phyloP scores from a whole-genome alignment of 2,329 filamentous ascomycete genomes.

The Talaromyces sp. region DNA sequence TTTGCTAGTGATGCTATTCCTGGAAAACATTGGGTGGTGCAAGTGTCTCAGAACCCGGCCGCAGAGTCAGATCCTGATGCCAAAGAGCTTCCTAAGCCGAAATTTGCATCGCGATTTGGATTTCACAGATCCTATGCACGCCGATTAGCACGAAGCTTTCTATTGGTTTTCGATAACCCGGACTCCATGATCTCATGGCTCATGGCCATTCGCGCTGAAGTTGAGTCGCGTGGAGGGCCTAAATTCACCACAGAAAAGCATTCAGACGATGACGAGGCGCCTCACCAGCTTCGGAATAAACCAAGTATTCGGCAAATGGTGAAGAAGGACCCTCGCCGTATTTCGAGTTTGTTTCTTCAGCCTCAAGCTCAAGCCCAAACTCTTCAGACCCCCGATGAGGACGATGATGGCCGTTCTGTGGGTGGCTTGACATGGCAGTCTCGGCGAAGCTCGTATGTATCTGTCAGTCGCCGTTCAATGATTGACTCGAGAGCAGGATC shows the following conservation, averaged over 20 bases:
- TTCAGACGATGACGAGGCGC: conserved; percentile 31
- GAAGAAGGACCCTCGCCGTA: conserved; percentile 38
- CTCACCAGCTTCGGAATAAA: conserved; percentile 28
- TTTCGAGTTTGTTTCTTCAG: conserved; percentile 35
- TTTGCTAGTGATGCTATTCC: conserved; percentile 55
- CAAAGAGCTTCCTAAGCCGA: conserved; percentile 35
- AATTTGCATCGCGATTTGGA: conserved; percentile 41
- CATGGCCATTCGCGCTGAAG: conserved; percentile 47
- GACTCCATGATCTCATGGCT: conserved; percentile 52
- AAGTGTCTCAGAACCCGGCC: conserved; percentile 45
- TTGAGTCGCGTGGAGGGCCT: conserved; percentile 50
- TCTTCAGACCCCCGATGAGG: conserved; percentile 27
- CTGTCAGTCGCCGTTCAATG: conserved; percentile 32
- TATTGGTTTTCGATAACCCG: conserved; percentile 48
- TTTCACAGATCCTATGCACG: conserved; percentile 39
- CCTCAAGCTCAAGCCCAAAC: conserved; percentile 18
- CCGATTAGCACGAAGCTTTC: conserved; percentile 42
- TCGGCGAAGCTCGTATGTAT: conserved; percentile 32
- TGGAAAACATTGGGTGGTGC: conserved; percentile 53
- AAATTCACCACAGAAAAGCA: conserved; percentile 45
- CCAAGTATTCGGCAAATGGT: conserved; percentile 36
- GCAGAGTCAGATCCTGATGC: conserved; percentile 29
- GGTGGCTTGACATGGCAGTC: conserved; percentile 29
- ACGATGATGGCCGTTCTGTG: conserved; percentile 25
- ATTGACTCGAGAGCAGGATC: conserved; percentile 35